Conservation (phyloP, 2,329 filamentous ascomycete genomes). For the Magnaporthales sp. region DNA sequence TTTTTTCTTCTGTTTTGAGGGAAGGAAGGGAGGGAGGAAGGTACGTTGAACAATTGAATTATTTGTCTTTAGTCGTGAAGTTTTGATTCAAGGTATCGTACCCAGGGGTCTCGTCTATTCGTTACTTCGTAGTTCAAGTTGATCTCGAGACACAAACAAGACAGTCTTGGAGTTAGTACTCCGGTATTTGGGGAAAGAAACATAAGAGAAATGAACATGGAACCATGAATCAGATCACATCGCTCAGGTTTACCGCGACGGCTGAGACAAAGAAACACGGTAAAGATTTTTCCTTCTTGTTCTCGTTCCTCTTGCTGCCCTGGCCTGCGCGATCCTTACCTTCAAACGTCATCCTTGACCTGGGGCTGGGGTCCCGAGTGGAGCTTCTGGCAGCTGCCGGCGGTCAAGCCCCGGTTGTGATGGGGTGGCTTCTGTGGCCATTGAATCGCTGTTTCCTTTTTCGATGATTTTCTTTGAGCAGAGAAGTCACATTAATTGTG, state of each 20-base stretch:
- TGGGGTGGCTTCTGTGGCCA: not conserved
- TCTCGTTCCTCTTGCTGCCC: not conserved
- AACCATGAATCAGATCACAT: not conserved
- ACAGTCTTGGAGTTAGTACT: not conserved
- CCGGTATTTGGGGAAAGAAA: not conserved
- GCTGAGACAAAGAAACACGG: not conserved
- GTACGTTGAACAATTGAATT: not conserved
- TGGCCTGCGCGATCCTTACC: not conserved
- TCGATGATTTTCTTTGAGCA: not conserved
- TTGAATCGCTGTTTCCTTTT: not conserved
- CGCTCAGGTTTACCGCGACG: not conserved
- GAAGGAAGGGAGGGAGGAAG: no score
- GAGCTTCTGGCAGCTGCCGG: not conserved
- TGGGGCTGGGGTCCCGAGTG: not conserved
- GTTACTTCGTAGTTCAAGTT: not conserved
- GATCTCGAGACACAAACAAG: not conserved
- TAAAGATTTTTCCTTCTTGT: not conserved
- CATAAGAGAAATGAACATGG: not conserved
- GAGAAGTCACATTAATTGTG: not conserved
- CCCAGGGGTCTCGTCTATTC: not conserved
- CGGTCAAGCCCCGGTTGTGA: not conserved
- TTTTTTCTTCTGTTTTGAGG: no score
- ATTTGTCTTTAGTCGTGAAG: not conserved
- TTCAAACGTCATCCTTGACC: slow-evolving; percentile 1
- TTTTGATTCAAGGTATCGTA: not conserved